Evolutionary conservation across 2,329 filamentous ascomycete species (phyloP), one percentile per base, ranked within the genome.

Genomic region (Cordyceps fumosorosea): DNA sequence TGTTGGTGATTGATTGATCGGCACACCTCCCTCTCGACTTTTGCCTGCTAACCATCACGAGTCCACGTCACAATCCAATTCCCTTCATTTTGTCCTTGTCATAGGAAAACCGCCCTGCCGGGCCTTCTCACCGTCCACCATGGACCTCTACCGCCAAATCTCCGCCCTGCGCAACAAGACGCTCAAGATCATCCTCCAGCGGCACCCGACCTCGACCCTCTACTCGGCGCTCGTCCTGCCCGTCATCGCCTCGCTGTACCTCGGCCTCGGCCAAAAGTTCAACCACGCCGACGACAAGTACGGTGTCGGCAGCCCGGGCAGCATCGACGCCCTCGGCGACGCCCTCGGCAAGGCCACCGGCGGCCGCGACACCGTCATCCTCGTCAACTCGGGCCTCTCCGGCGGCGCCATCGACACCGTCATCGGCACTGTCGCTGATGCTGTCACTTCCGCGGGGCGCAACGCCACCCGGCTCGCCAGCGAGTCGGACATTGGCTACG

Each of bases 261-360:
- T 87, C 40, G 81, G 78, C 51, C 90, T 88, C 72, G 87, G 90
- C 7, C 86, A 89, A 66, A 91, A 91, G 71, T 83, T 96, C 65
- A 93, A 93, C 69, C 82, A 90, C 2, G 86, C 90, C 1, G 86
- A 89, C 4, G 86, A 88, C 3, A 77, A 82, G 14, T 96, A 83
- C 69, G 91, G 91, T 52, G 85, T 96, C 67, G 88, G 86, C 44
- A 73, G 80, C 0, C 74, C 84, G 1, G 77, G 74, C 4, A 79
- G 85, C 1, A 75, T 96, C 64, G 81, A 84, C 58, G 81, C 84
- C n/a, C 79, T 95, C 34, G 70, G 77, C 42, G 78, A 88, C 65
- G 89, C 85, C 1, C 78, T 96, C 26, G 70, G 72, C 37, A 76
- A 78, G 48, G 83, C 87, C 1, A 75, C 77, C 22, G 80, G 81